Evolutionary conservation across 805 yeast genomes (phyloP), one percentile per base, ranked within the genome.

Genomic region (Candida jianshihensis): DNA sequence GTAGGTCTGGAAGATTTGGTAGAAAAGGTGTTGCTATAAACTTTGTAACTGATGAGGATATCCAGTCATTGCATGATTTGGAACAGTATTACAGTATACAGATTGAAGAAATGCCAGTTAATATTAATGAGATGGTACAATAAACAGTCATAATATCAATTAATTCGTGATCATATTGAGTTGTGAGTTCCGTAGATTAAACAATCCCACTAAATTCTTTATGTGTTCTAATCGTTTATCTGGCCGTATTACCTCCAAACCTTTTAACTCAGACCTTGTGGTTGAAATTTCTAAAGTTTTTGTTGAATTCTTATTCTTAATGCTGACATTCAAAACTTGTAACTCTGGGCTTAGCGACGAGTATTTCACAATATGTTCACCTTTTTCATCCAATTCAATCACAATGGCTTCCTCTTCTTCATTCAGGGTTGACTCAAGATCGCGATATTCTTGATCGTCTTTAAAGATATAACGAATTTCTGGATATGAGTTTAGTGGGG

Each of bases 1-100:
- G 98, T 63, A 81, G 98, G 64, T 88, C 95, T 50, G 98, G 97
- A 47, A 80, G 98, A 61, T 90, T 90, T 70, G 98, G 98, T 52
- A 80, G 98, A 66, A 90, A 89, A 71, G 98, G 96, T 71, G 95
- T 84, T 55, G 97, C 98, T 40, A 86, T 90, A 63, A 92, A 89
- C 72, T 83, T 92, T 53, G 80, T 88, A 54, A 87, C 97, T 39
- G 71, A 69, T 48, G 81, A 80, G 35, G 97, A 92, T 62, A 72
- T 71, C 46, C 73, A 70, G 36, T 75, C 73, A 58, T 71, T 90
- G 70, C 74, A 78, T 59, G 95, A 80, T 48, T 66, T 83, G 47
- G 88, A 82, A 57, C 68, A 67, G 59, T 76, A 75, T 70, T 84
- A 84, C 69, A 72, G 81, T 39, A 80, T 80, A 39, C 81, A 75